Percentiles rank a stretch among this genome's conserved stretches.
Evolutionary conservation across 176 grass and related monocot genomes (phyloP).

Genomic region (Oryza coarctata): DNA sequence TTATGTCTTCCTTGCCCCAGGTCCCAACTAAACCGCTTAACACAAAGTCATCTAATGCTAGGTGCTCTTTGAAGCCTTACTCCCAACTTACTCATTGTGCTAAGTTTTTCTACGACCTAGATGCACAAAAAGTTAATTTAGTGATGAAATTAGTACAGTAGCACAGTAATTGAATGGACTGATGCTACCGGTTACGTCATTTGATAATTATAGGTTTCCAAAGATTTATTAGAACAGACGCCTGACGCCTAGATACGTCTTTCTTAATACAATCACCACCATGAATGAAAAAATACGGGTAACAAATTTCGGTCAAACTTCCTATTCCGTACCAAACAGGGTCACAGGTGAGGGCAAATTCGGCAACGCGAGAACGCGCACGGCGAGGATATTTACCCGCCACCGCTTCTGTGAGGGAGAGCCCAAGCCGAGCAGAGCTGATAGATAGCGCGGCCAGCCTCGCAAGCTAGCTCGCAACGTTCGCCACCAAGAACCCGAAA

Average conservation of each 20-base stretch:
- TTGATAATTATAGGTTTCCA: neutral
- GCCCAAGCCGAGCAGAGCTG: neutral
- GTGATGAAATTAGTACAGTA: neutral
- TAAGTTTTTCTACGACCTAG: neutral
- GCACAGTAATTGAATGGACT: neutral
- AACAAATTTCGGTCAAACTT: neutral
- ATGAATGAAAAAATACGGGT: neutral
- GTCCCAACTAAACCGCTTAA: neutral
- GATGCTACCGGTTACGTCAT: neutral
- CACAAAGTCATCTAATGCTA: neutral
- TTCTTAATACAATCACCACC: neutral
- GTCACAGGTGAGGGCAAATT: neutral
- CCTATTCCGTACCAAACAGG: neutral
- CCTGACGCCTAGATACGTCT: neutral
- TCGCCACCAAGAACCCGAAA: neutral
- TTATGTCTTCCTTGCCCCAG: neutral
- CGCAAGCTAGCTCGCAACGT: neutral
- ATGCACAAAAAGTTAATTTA: neutral
- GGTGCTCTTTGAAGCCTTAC: neutral
- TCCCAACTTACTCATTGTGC: neutral
- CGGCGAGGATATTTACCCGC: conserved; percentile 2
- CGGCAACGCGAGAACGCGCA: neutral
- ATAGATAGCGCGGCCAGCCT: neutral
- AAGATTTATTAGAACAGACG: neutral
- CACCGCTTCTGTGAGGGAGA: neutral